phyloP scores from a whole-genome alignment of 768 basidiomycete species.

The Naematelia encephala region DNA sequence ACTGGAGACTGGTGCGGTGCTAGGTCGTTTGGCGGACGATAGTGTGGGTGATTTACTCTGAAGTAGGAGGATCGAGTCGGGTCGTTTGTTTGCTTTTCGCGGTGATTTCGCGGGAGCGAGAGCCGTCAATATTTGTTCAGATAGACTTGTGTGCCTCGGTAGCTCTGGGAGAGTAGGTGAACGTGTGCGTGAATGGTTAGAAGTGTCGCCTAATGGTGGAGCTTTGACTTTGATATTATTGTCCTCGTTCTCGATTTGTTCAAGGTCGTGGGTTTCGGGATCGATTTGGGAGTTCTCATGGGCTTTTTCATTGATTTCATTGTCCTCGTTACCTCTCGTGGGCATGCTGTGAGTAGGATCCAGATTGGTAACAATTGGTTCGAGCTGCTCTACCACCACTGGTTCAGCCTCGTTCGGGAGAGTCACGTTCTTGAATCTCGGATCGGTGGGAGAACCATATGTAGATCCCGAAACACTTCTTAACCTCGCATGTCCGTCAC shows the following conservation, averaged over 20 bases:
- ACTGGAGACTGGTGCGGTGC: not conserved
- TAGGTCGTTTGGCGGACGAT: not conserved
- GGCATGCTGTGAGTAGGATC: too few relatives aligned
- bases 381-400: not conserved
- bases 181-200: not conserved
- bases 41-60: not conserved
- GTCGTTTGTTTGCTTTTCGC: not conserved
- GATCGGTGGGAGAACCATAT: not conserved
- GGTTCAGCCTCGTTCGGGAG: not conserved
- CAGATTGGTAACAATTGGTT: too few relatives aligned
- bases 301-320: too few relatives aligned
- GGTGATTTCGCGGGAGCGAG: not conserved
- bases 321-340: too few relatives aligned
- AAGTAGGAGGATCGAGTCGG: not conserved
- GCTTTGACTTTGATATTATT: too few relatives aligned
- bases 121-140: not conserved
- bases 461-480: not conserved
- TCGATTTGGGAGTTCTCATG: too few relatives aligned
- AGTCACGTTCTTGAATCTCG: not conserved
- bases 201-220: too few relatives aligned
- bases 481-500: not conserved
- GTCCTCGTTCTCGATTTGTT: too few relatives aligned
- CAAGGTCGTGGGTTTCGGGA: too few relatives aligned
- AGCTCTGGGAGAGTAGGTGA: not conserved
- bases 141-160: not conserved